Conservation (phyloP, 805 yeast species). For the Candida boidinii region DNA sequence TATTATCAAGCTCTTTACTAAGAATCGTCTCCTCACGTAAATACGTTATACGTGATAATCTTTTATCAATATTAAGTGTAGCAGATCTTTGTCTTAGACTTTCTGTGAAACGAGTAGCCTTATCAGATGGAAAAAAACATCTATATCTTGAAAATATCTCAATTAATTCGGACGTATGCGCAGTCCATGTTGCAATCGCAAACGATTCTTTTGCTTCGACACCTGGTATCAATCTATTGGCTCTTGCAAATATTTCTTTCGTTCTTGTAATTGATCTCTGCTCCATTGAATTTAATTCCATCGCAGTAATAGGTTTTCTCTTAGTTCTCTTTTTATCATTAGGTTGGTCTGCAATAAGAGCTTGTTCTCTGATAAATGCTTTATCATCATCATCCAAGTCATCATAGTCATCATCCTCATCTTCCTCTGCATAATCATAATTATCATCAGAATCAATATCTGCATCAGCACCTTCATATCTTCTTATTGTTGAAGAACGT, state of each 20-base stretch:
- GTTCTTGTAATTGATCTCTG: slow-evolving; percentile 27
- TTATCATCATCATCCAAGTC: neutral
- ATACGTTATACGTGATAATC: slow-evolving; percentile 57
- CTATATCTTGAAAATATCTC: slow-evolving; percentile 74
- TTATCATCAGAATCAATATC: slow-evolving; percentile 7
- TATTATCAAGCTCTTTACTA: slow-evolving; percentile 21
- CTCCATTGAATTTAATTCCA: slow-evolving; percentile 21
- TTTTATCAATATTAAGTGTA: slow-evolving; percentile 62
- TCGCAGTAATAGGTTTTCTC: slow-evolving; percentile 14
- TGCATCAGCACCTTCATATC: slow-evolving; percentile 12
- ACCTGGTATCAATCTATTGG: slow-evolving; percentile 34
- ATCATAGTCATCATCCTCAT: slow-evolving; percentile 2
- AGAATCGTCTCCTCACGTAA: slow-evolving; percentile 48
- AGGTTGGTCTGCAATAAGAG: slow-evolving; percentile 25
- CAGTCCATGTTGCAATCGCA: slow-evolving; percentile 76
- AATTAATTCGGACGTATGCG: slow-evolving; percentile 71
- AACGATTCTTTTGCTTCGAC: slow-evolving; percentile 27
- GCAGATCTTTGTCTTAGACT: slow-evolving; percentile 55
- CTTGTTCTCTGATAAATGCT: slow-evolving; percentile 11
- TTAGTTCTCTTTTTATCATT: slow-evolving; percentile 15
- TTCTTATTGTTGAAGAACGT: slow-evolving; percentile 5
- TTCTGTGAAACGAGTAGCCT: slow-evolving; percentile 62
- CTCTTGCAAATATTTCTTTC: slow-evolving; percentile 35
- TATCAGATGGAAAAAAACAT: slow-evolving; percentile 71
- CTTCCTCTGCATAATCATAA: slow-evolving; percentile 11